Base-by-base conservation (phyloP, 1,284 basidiomycete species). In the Polyporus tsugae region DNA sequence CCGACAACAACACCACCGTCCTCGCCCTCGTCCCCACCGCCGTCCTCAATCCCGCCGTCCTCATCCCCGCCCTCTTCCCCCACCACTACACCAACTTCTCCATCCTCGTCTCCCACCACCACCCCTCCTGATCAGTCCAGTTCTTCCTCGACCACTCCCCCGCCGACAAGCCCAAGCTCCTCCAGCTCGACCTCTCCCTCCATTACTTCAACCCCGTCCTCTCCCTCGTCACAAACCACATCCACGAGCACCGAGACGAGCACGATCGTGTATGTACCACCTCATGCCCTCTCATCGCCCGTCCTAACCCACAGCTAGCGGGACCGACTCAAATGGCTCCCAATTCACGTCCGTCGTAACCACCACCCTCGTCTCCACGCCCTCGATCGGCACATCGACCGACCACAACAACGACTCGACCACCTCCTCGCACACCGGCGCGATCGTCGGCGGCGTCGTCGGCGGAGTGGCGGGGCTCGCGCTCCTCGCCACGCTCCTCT, bases 371-470 rank as follows among this genome's bases (percentile, higher is more conserved):
- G 38, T 69, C n/a, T 39, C 52, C 41, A 59, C 70, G 3, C 59
- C 67, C 52, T 65, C 67, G 49, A 35, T 68, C 65, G 29, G 63
- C 29, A 33, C 69, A 29, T 55, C 68, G 10, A 25, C 22, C 53
- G 53, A 71, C 11, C 35, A 35, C 58, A 52, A 49, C 42, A 55
- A 59, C 55, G 17, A 66, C 25, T 36, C 65, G 11, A 61, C 70
- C 13, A 72, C 72, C 2, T 71, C 73, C 19, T 76, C 74, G 10
- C 73, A 80, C 64, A 76, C 78, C 9, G 82, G 80, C 55, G 77
- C 81, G 11, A 82, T 83, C 65, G 80, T 77, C 19, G 81, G 81
- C 15, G 81, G 81, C n/a, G 81, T 81, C 22, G 80, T 82, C 22
- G 81, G 82, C 22, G 82, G 80, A 38, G 64, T 81, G 6, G 75